Evolutionary conservation across 108 stramenopile species (phyloP).

Genomic region (Conticribra weissflogii): DNA sequence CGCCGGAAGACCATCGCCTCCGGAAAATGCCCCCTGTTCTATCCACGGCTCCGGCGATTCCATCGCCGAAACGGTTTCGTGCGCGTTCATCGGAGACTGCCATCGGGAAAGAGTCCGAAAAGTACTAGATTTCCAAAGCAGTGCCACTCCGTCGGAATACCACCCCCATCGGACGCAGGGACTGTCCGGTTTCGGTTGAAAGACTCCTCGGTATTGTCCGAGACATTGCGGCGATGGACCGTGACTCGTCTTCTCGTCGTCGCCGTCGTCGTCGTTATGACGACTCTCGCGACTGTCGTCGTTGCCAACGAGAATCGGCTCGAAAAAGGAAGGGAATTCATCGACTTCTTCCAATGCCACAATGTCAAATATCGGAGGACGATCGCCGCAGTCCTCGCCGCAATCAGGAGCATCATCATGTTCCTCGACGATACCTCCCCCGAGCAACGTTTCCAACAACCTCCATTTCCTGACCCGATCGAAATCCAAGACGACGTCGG

Average conservation of each 20-base stretch:
- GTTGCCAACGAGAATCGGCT: slow-evolving; percentile 31
- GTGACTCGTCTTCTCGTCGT: too few species aligned
- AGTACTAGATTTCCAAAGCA: slow-evolving; percentile 43
- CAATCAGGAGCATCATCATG: too few species aligned
- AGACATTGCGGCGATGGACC: not conserved
- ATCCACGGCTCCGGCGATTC: slow-evolving; percentile 1
- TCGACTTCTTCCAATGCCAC: slow-evolving; percentile 65
- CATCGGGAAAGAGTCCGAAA: slow-evolving; percentile 22
- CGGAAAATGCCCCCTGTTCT: slow-evolving; percentile 13
- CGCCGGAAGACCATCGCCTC: not conserved
- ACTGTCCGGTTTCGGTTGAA: slow-evolving; percentile 50
- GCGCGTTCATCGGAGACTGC: not conserved
- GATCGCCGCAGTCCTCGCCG: too few species aligned
- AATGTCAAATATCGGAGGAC: slow-evolving; percentile 41
- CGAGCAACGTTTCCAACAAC: slow-evolving; percentile 50
- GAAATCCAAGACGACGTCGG: slow-evolving; percentile 50
- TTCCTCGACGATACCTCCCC: not conserved
- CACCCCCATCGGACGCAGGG: slow-evolving; percentile 53
- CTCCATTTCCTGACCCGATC: slow-evolving; percentile 49
- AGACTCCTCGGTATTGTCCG: slow-evolving; percentile 47
- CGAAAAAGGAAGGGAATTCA: slow-evolving; percentile 52
- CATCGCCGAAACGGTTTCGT: not conserved
- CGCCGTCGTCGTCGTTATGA: too few species aligned
- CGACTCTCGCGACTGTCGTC: too few species aligned
- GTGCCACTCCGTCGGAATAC: slow-evolving; percentile 65